Evolutionary conservation across 768 basidiomycete genomes (phyloP), one percentile per base, ranked within the genome.

Genomic region (Serendipita sp.): DNA sequence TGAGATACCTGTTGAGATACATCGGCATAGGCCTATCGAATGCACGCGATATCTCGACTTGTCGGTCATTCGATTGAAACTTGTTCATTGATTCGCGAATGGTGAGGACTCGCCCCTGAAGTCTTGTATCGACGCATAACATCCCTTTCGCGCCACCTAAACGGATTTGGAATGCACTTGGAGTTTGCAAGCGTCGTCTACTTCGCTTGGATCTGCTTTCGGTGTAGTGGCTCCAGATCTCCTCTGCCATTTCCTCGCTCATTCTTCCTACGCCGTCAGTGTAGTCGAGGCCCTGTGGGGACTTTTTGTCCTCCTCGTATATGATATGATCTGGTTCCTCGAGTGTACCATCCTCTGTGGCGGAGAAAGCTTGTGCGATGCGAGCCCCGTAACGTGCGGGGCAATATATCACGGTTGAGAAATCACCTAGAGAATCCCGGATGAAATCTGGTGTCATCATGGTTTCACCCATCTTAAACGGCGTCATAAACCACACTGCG

Each of bases 201-300:
- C 13, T 11, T 45, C 60, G 28, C 60, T 44, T 42, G 22, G 38
- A 42, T 56, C 50, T 28, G 26, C 16, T 31, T 20, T 50, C 48
- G n/a, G 58, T 34, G 5, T 65, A 56, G 2, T 74, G 75, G 13
- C 68, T 64, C 83, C 84, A 90, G 33, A 92, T 85, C 66, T 69
- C 72, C 42, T 82, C 70, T 0, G 76, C 81, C 3, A 91, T 74
- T 24, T 74, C 73, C 20, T 73, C 72, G 0, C 88, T 86, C 56
- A 91, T 87, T 0, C 88, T 88, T 1, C 90, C 90, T 11, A 86
- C 81, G 30, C 90, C 90, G 63, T 92, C 90, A 0, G 89, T 90
- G 69, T 83, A 84, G 24, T 77, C 64, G 64, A 76, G 77, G 26
- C 64, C 70, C 24, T 74, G 71, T 13, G 69, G 33, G 2, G 34